Evolutionary conservation across 176 grass and related monocot species (phyloP).

Genomic region (Carex parvula): DNA sequence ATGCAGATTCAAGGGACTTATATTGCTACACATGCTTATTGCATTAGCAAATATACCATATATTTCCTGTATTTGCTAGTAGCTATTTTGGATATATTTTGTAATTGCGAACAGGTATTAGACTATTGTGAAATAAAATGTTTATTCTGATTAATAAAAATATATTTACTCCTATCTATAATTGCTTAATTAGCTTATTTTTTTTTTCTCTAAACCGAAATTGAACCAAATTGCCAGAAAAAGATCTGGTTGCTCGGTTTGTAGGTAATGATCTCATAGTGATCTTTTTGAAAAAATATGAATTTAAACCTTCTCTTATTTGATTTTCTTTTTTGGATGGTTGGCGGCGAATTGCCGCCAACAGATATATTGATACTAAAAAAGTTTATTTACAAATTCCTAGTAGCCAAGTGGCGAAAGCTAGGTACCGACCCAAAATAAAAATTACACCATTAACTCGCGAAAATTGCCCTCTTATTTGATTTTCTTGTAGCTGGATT

Average conservation of each 20-base stretch:
- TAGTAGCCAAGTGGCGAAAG: no score
- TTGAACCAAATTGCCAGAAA: neutral
- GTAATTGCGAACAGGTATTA: neutral
- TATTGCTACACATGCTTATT: neutral
- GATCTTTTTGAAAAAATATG: conserved; percentile 1
- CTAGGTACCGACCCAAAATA: no score
- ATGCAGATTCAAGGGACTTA: neutral
- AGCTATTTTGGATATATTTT: neutral
- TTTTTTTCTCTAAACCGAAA: neutral
- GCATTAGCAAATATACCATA: conserved; percentile 3
- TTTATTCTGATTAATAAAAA: neutral
- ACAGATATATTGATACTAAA: no score
- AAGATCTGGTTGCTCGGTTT: neutral
- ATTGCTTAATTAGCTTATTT: neutral
- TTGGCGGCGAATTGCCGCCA: no score
- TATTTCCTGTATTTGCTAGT: neutral
- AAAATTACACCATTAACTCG: no score
- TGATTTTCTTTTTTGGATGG: neutral
- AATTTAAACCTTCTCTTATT: neutral
- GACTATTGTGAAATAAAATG: neutral
- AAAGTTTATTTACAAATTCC: no score
- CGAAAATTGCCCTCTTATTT: neutral
- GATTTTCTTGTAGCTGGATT: neutral
- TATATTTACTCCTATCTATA: neutral
- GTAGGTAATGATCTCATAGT: neutral